Evolutionary conservation across 2,329 filamentous ascomycete genomes (phyloP), one percentile per base, ranked within the genome.

Genomic region (Colletotrichum echinochloae): DNA sequence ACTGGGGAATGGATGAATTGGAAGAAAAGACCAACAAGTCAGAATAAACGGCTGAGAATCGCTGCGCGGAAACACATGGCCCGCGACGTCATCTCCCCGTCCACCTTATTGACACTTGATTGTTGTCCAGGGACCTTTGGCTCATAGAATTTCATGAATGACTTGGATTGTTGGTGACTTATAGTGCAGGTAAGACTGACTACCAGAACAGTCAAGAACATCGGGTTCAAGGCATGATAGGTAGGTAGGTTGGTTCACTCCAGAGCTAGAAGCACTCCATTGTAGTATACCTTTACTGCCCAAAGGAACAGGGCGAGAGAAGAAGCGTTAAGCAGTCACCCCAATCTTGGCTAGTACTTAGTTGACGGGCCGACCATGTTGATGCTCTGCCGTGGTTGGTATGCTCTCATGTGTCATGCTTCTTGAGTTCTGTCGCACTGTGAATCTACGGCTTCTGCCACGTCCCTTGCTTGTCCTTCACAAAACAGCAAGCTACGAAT

Each of bases 1-100:
- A 46, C 41, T 51, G 48, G 64, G 26, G 63, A 67, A 67, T 39
- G 44, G 26, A 49, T 30, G 30, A 48, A 66, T 37, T 28, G 12
- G 37, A 49, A 16, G 18, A 26, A 30, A 14, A 26, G 28, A 41
- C 30, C 23, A 30, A 35, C 18, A 39, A 41, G 54, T 56, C 54
- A 11, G 60, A 33, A 54, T 12, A 54, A 23, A 33, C 26, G 20
- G 33, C 35, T 18, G 30, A 54, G 30, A 69, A 54, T 49, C 46
- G 48, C 30, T 46, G 41, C 37, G 46, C 35, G 20, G 52, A 66
- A 55, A 60, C 62, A 66, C 41, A 16, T 49, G 62, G 52, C 11
- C 23, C 35, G 23, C 54, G 26, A 30, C 37, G 16, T n/a, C n/a
- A 7, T 64, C 26, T 37, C 35, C 20, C 28, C 60, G 20, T 44